Conservation (phyloP, 1,284 basidiomycete genomes). For the Cutaneotrichosporon cyanovorans region DNA sequence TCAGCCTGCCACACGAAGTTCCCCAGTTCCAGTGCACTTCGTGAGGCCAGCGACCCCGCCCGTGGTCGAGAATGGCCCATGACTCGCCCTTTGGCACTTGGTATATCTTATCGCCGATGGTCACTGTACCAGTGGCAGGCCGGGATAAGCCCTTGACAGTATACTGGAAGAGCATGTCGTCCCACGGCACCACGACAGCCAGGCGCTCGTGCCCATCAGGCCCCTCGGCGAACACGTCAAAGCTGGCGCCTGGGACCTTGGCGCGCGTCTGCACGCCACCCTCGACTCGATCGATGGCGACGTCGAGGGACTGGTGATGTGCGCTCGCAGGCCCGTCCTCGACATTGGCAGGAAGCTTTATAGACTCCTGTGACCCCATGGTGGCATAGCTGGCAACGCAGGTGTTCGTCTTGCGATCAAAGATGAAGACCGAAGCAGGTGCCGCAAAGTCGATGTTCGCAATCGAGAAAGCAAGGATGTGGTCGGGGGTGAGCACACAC, state of each 20-base stretch:
- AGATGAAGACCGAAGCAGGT: slow-evolving; percentile 3
- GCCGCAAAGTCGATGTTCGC: slow-evolving; percentile 7
- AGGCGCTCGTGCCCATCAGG: slow-evolving; percentile 12
- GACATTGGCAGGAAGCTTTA: slow-evolving; percentile 1
- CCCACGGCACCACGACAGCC: slow-evolving; percentile 16
- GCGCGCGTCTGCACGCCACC: slow-evolving; percentile 8
- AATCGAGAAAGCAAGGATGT: slow-evolving; percentile 8
- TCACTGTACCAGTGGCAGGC: slow-evolving; percentile 7
- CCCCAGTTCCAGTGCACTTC: slow-evolving; percentile 16
- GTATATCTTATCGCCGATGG: neutral
- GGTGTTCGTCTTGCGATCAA: neutral
- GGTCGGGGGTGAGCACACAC: slow-evolving; percentile 11
- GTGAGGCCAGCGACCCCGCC: slow-evolving; percentile 8
- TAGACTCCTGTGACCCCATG: neutral
- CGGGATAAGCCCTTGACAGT: slow-evolving; percentile 14
- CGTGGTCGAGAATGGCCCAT: slow-evolving; percentile 17
- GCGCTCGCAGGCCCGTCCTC: slow-evolving; percentile 6
- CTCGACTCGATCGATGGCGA: slow-evolving; percentile 5
- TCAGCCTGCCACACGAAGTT: neutral
- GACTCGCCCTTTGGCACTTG: neutral
- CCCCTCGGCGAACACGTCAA: slow-evolving; percentile 9
- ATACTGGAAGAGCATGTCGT: slow-evolving; percentile 13
- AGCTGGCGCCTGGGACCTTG: slow-evolving; percentile 1
- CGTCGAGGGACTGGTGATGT: neutral
- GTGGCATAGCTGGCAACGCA: too few relatives aligned